phyloP scores from a whole-genome alignment of 2,329 filamentous ascomycete genomes.

The Sporothrix brasiliensis region DNA sequence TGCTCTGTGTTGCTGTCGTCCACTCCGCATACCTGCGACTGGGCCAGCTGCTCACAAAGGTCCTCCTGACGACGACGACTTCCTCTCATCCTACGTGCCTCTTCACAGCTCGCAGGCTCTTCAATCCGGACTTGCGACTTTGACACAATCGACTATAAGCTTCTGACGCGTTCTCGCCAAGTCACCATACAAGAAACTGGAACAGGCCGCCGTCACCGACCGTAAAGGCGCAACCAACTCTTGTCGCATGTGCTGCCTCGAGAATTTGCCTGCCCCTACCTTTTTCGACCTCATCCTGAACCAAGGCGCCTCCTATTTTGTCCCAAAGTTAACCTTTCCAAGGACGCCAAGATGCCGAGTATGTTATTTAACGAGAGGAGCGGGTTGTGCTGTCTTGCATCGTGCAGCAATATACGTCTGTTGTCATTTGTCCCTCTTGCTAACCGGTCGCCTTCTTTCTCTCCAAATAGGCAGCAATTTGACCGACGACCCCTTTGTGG shows the following conservation, averaged over 20 bases:
- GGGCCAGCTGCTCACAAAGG: background rate
- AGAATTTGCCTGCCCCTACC: background rate
- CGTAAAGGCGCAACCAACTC: background rate
- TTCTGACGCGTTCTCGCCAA: background rate
- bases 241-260: background rate
- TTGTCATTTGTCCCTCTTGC: background rate
- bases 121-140: background rate
- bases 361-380: background rate
- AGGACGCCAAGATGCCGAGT: background rate
- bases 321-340: background rate
- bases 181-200: background rate
- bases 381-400: too few relatives aligned
- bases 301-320: background rate
- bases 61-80: background rate
- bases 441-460: background rate
- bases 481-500: slow-evolving; percentile 37
- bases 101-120: background rate
- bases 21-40: background rate
- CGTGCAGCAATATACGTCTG: background rate
- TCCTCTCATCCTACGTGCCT: background rate
- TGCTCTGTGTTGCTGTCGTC: slow-evolving; percentile 4
- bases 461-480: slow-evolving; percentile 4
- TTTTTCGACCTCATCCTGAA: background rate
- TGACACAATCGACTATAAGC: background rate
- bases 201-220: background rate